Evolutionary conservation across 305 asterid genomes (phyloP).

Genomic region (Fraxinus sp.): DNA sequence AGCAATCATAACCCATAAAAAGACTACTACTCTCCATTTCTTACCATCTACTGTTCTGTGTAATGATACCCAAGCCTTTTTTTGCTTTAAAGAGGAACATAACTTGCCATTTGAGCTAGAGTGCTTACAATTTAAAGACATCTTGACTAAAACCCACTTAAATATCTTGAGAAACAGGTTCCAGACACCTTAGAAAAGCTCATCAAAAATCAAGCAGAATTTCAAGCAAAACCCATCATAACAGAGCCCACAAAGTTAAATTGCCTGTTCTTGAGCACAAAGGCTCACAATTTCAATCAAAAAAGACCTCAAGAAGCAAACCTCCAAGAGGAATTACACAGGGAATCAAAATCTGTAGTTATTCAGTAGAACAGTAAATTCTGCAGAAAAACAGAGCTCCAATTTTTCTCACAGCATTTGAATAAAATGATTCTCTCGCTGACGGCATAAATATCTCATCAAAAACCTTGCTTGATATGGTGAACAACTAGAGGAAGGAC

Average conservation of each 20-base stretch:
- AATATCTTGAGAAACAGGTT: conserved; percentile 34
- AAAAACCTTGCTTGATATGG: conserved; percentile 31
- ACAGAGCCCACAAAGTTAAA: conserved; percentile 4
- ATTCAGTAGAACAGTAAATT: conserved; percentile 30
- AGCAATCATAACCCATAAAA: conserved; percentile 39
- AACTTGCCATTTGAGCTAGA: conserved; percentile 37
- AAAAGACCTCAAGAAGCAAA: conserved; percentile 4
- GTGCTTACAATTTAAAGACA: conserved; percentile 48
- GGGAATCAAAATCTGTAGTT: conserved; percentile 10
- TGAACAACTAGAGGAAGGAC: conserved; percentile 25
- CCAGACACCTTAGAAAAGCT: conserved; percentile 30
- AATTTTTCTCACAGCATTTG: conserved; percentile 26
- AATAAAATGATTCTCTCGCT: conserved; percentile 29
- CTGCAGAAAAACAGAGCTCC: conserved; percentile 32
- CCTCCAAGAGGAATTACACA: conserved; percentile 2
- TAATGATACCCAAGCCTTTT: conserved; percentile 35
- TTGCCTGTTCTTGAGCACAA: conserved; percentile 12
- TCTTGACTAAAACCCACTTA: conserved; percentile 45
- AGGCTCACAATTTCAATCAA: conserved; percentile 1
- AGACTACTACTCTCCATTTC: conserved; percentile 38
- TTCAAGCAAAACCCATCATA: conserved; percentile 17
- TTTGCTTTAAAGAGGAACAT: conserved; percentile 35
- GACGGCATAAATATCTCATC: conserved; percentile 29
- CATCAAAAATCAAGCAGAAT: conserved; percentile 28
- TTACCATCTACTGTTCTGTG: conserved; percentile 33